Evolutionary conservation across 2,329 filamentous ascomycete species (phyloP).

Genomic region (Cordyceps militaris): DNA sequence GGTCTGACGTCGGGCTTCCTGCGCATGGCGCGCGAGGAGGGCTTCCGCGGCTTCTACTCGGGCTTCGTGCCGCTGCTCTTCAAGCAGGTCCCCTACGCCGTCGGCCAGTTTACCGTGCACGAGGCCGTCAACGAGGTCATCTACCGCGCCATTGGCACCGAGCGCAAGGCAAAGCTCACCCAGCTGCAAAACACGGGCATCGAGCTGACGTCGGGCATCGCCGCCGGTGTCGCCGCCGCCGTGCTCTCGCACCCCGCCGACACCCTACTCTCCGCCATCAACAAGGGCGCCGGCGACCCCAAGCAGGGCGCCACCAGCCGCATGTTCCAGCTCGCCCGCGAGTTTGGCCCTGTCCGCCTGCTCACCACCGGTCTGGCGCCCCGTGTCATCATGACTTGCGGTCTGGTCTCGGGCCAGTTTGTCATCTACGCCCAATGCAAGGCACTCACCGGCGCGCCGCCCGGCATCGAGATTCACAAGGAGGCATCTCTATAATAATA

Average conservation of each 20-base stretch:
- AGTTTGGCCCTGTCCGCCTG: slow-evolving; percentile 44
- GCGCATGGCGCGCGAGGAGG: slow-evolving; percentile 70
- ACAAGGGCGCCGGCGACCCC: slow-evolving; percentile 45
- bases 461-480: slow-evolving; percentile 47
- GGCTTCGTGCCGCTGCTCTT: slow-evolving; percentile 82
- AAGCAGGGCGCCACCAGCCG: slow-evolving; percentile 40
- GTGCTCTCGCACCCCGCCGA: slow-evolving; percentile 87
- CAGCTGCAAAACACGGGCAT: slow-evolving; percentile 69
- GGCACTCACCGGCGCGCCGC: slow-evolving; percentile 42
- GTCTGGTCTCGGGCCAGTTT: slow-evolving; percentile 45
- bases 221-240: slow-evolving; percentile 83
- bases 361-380: slow-evolving; percentile 42
- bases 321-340: slow-evolving; percentile 44
- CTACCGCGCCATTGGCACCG: slow-evolving; percentile 60
- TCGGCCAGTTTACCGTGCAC: slow-evolving; percentile 90
- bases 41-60: slow-evolving; percentile 78
- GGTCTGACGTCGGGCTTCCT: slow-evolving; percentile 65
- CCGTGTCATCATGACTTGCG: slow-evolving; percentile 47
- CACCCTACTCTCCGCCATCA: slow-evolving; percentile 48
- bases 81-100: slow-evolving; percentile 89
- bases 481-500: slow-evolving; percentile 23
- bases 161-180: slow-evolving; percentile 60
- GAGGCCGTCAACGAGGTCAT: slow-evolving; percentile 78
- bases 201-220: slow-evolving; percentile 78
- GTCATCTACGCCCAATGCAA: slow-evolving; percentile 51